These are phyloP conservation scores for Scheffersomyces insectosa DNA, from an alignment of 1,139 yeast species.

Conservation along the genomic window DNA sequence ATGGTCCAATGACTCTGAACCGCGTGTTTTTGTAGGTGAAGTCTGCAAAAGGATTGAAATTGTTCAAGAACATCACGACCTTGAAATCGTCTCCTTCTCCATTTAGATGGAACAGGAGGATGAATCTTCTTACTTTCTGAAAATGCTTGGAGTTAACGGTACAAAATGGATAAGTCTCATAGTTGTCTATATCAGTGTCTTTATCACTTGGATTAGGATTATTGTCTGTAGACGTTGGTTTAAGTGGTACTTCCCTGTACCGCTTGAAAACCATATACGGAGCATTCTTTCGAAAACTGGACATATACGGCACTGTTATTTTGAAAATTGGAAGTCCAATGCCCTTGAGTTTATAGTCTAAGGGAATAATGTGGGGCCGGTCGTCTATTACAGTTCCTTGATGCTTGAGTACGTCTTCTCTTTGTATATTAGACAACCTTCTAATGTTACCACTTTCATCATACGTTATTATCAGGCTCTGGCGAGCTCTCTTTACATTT, in stretches of 20 bases:
- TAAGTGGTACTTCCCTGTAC: slow-evolving; percentile 32
- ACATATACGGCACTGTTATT: slow-evolving; percentile 37
- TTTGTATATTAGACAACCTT: slow-evolving; percentile 10
- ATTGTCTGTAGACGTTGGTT: slow-evolving; percentile 16
- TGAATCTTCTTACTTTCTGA: slow-evolving; percentile 29
- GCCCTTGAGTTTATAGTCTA: slow-evolving; percentile 33
- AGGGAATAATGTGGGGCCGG: slow-evolving; percentile 35
- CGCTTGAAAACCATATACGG: slow-evolving; percentile 37
- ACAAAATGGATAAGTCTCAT: slow-evolving; percentile 38
- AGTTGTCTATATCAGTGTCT: slow-evolving; percentile 17
- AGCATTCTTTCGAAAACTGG: slow-evolving; percentile 35
- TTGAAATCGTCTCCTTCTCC: slow-evolving; percentile 17
- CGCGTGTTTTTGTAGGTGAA: slow-evolving; percentile 38
- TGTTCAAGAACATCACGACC: slow-evolving; percentile 36
- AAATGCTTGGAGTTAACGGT: slow-evolving; percentile 31
- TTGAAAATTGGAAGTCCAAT: slow-evolving; percentile 41
- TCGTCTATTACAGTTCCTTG: slow-evolving; percentile 20
- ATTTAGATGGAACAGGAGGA: slow-evolving; percentile 27
- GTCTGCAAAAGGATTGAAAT: slow-evolving; percentile 42
- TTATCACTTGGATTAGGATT: slow-evolving; percentile 4
- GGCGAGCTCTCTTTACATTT: slow-evolving; percentile 22
- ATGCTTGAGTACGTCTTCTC: slow-evolving; percentile 6
- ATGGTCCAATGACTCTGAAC: slow-evolving; percentile 42
- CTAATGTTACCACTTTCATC: slow-evolving; percentile 26
- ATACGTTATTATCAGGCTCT: slow-evolving; percentile 22